phyloP scores from a whole-genome alignment of 2,329 filamentous ascomycete genomes.

The Hypoxylon sp. region DNA sequence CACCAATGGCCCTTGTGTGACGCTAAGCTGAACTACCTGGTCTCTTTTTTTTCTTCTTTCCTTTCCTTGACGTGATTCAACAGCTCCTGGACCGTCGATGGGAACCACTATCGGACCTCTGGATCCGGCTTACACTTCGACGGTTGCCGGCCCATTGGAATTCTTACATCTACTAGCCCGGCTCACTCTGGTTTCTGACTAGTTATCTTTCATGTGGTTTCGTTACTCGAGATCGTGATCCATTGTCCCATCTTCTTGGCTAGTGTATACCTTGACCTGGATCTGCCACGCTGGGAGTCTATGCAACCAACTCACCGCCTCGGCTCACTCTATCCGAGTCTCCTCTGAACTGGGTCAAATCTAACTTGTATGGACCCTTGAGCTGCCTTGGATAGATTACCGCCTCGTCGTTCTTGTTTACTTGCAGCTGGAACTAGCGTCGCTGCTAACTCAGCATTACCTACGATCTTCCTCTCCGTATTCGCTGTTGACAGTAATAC shows the following conservation, averaged over 20 bases:
- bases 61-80: constrained; percentile 1
- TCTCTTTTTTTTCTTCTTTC: constrained; percentile 19
- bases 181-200: constrained; percentile 12
- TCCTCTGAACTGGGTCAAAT: constrained; percentile 12
- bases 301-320: constrained; percentile 37
- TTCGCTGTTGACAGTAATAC: constrained; percentile 8
- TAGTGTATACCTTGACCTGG: constrained; percentile 21
- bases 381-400: constrained; percentile 29
- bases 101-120: constrained; percentile 32
- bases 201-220: constrained; percentile 15
- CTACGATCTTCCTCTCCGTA: constrained; percentile 15
- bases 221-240: constrained; percentile 18
- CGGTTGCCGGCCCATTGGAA: constrained; percentile 26
- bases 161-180: constrained; percentile 7
- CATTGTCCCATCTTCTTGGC: constrained; percentile 16
- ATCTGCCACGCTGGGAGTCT: constrained; percentile 12
- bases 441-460: constrained; percentile 14
- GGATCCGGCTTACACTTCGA: constrained; percentile 40
- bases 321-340: constrained; percentile 17
- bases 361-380: constrained; percentile 24
- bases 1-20: constrained; percentile 45
- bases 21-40: constrained; percentile 21
- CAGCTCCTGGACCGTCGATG: constrained; percentile 29
- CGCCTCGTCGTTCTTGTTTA: constrained; percentile 15
- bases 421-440: constrained; percentile 14